Conservation (phyloP, 1,139 yeast genomes). For the Yamadazyma dushanensis region DNA sequence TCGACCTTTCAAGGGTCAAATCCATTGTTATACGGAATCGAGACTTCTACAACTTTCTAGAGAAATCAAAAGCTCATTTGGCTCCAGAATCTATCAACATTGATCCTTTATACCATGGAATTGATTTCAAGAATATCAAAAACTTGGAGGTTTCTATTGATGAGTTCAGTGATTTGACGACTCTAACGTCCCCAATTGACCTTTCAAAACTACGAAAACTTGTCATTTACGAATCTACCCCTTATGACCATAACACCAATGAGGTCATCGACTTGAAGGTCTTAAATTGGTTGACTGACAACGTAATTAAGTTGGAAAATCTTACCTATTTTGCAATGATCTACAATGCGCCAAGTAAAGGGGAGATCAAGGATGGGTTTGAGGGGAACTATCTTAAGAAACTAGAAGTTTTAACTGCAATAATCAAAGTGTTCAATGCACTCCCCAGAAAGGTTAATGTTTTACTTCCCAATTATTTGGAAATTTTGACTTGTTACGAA, state of each 20-base stretch:
- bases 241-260: slow-evolving; percentile 11
- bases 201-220: slow-evolving; percentile 11
- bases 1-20: slow-evolving; percentile 1
- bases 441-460: slow-evolving; percentile 35
- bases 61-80: neutral
- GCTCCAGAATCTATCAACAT: slow-evolving; percentile 10
- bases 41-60: slow-evolving; percentile 7
- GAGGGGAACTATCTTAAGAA: slow-evolving; percentile 72
- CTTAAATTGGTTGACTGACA: slow-evolving; percentile 9
- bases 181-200: slow-evolving; percentile 4
- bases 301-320: slow-evolving; percentile 4
- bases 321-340: slow-evolving; percentile 12
- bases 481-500: slow-evolving; percentile 65
- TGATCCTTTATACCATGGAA: slow-evolving; percentile 1
- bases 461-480: slow-evolving; percentile 57
- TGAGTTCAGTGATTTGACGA: slow-evolving; percentile 2
- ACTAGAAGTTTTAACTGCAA: slow-evolving; percentile 45
- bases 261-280: slow-evolving; percentile 14
- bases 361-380: slow-evolving; percentile 50
- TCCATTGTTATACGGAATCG: slow-evolving; percentile 4
- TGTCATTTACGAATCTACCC: slow-evolving; percentile 7
- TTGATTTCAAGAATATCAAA: slow-evolving; percentile 7
- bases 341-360: slow-evolving; percentile 19
- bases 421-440: slow-evolving; percentile 34
- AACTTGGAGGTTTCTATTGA: slow-evolving; percentile 10